Evolutionary conservation across 192 early-diverging fungal genomes (phyloP).

Genomic region (Fimicolochytrium jonesii): DNA sequence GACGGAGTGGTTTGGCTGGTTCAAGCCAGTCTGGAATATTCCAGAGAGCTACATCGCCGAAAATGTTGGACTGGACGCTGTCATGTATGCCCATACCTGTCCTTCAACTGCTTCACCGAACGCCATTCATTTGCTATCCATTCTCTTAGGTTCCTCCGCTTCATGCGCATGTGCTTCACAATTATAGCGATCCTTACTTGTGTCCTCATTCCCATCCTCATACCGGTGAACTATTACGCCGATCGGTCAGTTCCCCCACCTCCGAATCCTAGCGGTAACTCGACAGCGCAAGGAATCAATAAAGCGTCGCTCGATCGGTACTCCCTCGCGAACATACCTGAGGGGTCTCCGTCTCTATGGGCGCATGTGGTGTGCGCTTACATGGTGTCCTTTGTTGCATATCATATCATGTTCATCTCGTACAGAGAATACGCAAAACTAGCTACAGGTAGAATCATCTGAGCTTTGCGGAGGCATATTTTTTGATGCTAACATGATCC

Average conservation of each 20-base stretch:
- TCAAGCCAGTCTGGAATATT: conserved; percentile 23
- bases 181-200: conserved; percentile 22
- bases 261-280: no score
- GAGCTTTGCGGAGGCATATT: no score
- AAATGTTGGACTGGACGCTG: conserved; percentile 48
- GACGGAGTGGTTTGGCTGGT: conserved; percentile 35
- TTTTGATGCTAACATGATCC: no score
- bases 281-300: no score
- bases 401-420: conserved; percentile 29
- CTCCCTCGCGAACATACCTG: conserved; percentile 34
- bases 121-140: no score
- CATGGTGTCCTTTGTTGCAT: conserved; percentile 33
- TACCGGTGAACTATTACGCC: conserved; percentile 42
- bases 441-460: no score
- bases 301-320: conserved; percentile 4
- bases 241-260: not conserved
- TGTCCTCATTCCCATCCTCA: conserved; percentile 30
- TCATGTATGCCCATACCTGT: conserved; percentile 27
- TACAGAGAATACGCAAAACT: conserved; percentile 37
- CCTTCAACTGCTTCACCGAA: no score
- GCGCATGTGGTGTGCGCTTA: conserved; percentile 38
- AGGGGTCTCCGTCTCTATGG: conserved; percentile 29
- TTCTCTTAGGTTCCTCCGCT: conserved; percentile 46
- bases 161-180: conserved; percentile 35
- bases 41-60: conserved; percentile 35